These are phyloP conservation scores for Fusarium sp. DNA, from an alignment of 2,329 filamentous ascomycete genomes.

Conservation along the genomic window DNA sequence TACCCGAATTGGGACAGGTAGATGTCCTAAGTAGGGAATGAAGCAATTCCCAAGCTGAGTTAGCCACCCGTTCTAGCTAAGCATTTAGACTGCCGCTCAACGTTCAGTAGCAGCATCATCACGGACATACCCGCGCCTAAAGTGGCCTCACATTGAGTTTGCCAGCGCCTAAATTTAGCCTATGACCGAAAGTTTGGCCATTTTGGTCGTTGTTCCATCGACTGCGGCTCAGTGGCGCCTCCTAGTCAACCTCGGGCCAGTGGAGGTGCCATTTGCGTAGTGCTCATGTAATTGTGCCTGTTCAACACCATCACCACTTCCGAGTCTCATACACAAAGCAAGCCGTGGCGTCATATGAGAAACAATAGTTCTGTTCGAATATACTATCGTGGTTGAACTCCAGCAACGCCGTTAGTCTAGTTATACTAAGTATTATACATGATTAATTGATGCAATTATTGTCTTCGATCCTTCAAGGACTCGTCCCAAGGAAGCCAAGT, in stretches of 20 bases:
- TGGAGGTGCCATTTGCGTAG: not conserved
- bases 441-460: not conserved
- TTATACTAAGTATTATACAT: conserved; percentile 7
- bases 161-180: conserved; percentile 9
- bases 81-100: not conserved
- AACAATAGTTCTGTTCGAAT: not conserved
- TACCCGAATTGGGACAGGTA: too few relatives aligned
- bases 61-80: not conserved
- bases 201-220: not conserved
- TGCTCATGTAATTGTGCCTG: conserved; percentile 4
- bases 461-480: conserved; percentile 20
- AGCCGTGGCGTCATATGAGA: not conserved
- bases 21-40: too few relatives aligned
- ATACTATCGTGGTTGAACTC: conserved; percentile 14
- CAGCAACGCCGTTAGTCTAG: conserved; percentile 20
- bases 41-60: not conserved
- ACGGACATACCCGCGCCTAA: conserved; percentile 5
- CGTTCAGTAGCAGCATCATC: not conserved
- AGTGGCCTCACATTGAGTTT: conserved; percentile 8
- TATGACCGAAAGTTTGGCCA: not conserved
- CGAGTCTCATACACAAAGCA: not conserved
- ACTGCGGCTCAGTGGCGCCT: conserved; percentile 3
- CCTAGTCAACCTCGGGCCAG: conserved; percentile 1
- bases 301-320: not conserved
- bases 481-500: conserved; percentile 55